phyloP scores from a whole-genome alignment of 257 asterid genomes.

The Fraxinus americana region DNA sequence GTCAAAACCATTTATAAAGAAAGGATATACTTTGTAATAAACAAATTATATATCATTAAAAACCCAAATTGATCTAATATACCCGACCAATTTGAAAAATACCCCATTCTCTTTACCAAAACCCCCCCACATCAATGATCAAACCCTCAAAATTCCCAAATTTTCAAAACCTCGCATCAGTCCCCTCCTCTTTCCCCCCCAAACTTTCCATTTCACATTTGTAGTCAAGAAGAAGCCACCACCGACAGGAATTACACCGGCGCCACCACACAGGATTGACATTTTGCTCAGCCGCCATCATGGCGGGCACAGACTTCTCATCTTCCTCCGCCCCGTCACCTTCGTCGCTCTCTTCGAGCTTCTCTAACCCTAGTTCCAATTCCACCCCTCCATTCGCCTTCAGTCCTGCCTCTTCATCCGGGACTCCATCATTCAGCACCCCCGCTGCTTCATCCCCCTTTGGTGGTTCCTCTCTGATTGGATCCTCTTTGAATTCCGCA shows the following conservation, averaged over 20 bases:
- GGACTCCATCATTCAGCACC: constrained; percentile 28
- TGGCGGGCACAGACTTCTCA: constrained; percentile 60
- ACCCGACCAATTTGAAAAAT: no score
- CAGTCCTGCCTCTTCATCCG: constrained; percentile 24
- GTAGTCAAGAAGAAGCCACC: not conserved
- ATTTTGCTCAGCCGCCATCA: constrained; percentile 10
- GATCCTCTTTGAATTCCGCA: constrained; percentile 35
- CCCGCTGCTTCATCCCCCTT: not conserved
- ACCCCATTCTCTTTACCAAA: no score
- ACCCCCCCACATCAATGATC: constrained; percentile 6
- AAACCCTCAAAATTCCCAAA: constrained; percentile 23
- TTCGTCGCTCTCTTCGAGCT: constrained; percentile 34
- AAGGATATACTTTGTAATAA: no score
- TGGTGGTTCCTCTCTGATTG: constrained; percentile 18
- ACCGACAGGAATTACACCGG: not conserved
- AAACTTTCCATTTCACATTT: not conserved
- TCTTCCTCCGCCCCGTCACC: constrained; percentile 44
- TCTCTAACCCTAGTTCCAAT: constrained; percentile 46
- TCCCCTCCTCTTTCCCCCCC: constrained; percentile 10
- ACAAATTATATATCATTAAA: no score
- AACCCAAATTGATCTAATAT: no score
- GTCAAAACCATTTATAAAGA: no score
- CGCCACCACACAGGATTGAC: not conserved
- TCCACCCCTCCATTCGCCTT: constrained; percentile 48
- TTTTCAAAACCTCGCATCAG: constrained; percentile 24